Evolutionary conservation across 208 protist genomes (phyloP).

Genomic region (Leishmania aethiopica): DNA sequence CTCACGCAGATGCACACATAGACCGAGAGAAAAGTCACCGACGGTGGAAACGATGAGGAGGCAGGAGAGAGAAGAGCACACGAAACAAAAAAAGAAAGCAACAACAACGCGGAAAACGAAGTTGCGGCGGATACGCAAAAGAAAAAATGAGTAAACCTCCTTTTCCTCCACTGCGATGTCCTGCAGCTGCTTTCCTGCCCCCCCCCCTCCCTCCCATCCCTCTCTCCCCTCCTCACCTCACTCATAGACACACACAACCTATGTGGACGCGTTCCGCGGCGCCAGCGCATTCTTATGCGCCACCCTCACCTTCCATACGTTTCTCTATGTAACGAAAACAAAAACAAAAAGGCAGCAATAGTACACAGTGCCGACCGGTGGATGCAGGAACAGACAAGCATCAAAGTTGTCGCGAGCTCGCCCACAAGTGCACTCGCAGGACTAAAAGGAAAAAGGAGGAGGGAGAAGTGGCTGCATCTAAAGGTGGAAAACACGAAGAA

Average conservation of each 20-base stretch:
- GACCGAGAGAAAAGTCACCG: background rate
- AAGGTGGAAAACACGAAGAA: background rate
- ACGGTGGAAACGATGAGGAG: background rate
- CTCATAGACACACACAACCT: background rate
- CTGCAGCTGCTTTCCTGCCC: background rate
- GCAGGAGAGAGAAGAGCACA: background rate
- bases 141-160: background rate
- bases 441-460: conserved; percentile 6
- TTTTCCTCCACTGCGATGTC: background rate
- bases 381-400: background rate
- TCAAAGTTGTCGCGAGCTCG: background rate
- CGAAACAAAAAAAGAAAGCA: background rate
- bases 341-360: conserved; percentile 4
- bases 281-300: background rate
- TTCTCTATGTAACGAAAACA: conserved; percentile 18
- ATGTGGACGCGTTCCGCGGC: background rate
- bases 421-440: background rate
- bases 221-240: background rate
- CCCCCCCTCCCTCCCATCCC: background rate
- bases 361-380: background rate
- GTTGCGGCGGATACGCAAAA: background rate
- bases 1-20: background rate
- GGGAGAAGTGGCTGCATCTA: conserved; percentile 1
- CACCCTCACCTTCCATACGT: background rate
- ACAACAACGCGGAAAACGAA: background rate